These are phyloP conservation scores for Penicillium maclennaniae DNA, from an alignment of 495 filamentous ascomycete genomes.

Conservation along the genomic window DNA sequence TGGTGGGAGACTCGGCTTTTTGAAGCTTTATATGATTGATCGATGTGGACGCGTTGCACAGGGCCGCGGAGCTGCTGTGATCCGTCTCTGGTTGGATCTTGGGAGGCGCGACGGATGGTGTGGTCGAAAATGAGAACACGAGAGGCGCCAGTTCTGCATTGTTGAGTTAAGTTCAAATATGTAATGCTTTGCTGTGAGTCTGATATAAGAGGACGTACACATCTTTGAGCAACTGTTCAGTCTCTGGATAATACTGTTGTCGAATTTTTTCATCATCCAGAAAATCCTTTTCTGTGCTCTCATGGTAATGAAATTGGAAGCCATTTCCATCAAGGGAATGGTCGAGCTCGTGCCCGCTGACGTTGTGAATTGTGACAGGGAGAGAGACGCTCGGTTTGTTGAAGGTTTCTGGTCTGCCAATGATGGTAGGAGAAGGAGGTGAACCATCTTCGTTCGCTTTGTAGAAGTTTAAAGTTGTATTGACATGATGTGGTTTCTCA, in stretches of 20 bases:
- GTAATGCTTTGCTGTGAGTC: background rate
- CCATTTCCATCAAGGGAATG: constrained; percentile 47
- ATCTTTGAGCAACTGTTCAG: constrained; percentile 61
- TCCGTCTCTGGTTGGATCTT: constrained; percentile 21
- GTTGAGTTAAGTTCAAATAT: background rate
- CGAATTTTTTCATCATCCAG: constrained; percentile 67
- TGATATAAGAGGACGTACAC: constrained; percentile 32
- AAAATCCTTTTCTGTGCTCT: constrained; percentile 47
- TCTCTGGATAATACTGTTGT: constrained; percentile 61
- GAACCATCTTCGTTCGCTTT: constrained; percentile 58
- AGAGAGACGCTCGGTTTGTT: constrained; percentile 35
- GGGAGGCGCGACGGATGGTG: constrained; percentile 59
- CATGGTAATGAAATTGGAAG: constrained; percentile 49
- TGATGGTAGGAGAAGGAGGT: constrained; percentile 46
- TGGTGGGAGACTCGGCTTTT: constrained; percentile 55
- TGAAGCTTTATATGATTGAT: constrained; percentile 62
- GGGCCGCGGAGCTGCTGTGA: constrained; percentile 49
- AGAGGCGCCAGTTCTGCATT: constrained; percentile 47
- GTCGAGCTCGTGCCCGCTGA: constrained; percentile 47
- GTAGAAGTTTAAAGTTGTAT: constrained; percentile 57
- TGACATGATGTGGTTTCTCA: constrained; percentile 44
- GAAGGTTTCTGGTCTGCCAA: constrained; percentile 49
- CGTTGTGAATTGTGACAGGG: constrained; percentile 39
- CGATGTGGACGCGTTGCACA: constrained; percentile 66
- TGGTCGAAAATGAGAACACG: constrained; percentile 71